Evolutionary conservation across 2,329 filamentous ascomycete genomes (phyloP), one percentile per base, ranked within the genome.

Genomic region (Neopestalotiopsis sp.): DNA sequence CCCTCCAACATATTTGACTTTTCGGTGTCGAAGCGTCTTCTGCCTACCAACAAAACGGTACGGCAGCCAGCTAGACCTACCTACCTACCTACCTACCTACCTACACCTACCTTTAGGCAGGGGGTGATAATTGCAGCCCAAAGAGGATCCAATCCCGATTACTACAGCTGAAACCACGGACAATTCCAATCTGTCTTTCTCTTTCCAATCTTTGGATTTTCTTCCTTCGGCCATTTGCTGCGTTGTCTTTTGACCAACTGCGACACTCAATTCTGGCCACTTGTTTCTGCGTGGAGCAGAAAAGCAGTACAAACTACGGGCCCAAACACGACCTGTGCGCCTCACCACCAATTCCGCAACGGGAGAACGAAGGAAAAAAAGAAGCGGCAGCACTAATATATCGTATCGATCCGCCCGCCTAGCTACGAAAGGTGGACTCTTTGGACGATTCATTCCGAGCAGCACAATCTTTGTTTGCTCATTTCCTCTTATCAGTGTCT

Each of bases 361-460:
- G 24, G 30, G 9, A 59, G 24, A 59, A 14, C n/a, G 24, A 28
- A 59, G 10, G 24, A 4, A 59, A 38, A 14, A 12, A 38, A 10
- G 13, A 4, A 6, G 24, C 24, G 17, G 30, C 57, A 34, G 17
- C 12, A 14, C 57, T 30, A 13, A 6, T 59, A 32, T 59, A 59
- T 34, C 57, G 30, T 30, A n/a, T 34, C 24, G 24, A 34, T 56
- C 49, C 20, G 28, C 62, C 24, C 67, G 66, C 56, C 28, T 67
- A 61, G 65, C 38, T 61, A 67, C 67, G 65, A 49, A 53, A 53
- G 53, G 61, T 40, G 24, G 65, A n/a, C 65, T 62, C 34, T 56
- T 61, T 70, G 68, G 66, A 65, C 68, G 53, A 65, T 42, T 61
- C 45, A 9, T 56, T 42, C 40, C 28, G 42, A 63, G 68, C 34